A percentile compares a stretch with the other conserved stretches of the same genome.
Evolutionary conservation across 768 basidiomycete species (phyloP).

Genomic region (Mycena belliarum): DNA sequence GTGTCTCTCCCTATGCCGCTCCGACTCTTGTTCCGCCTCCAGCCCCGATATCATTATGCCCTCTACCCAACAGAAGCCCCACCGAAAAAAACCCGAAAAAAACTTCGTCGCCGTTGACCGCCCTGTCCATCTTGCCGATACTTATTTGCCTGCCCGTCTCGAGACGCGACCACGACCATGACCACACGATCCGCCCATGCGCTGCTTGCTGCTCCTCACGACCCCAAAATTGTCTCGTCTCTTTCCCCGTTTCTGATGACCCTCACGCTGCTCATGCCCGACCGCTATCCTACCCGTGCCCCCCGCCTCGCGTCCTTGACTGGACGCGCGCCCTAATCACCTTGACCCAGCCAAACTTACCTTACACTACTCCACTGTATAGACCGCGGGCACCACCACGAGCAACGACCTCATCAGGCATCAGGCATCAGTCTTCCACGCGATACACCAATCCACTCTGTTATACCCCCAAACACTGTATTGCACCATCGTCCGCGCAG

Average conservation of each 20-base stretch:
- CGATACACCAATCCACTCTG: constrained; percentile 34
- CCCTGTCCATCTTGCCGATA: constrained; percentile 15
- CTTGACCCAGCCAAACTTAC: constrained; percentile 17
- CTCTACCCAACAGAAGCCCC: constrained; percentile 10
- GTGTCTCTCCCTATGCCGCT: not conserved
- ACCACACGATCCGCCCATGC: constrained; percentile 24
- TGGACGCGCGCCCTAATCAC: constrained; percentile 19
- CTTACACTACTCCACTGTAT: constrained; percentile 13
- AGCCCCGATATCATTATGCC: not conserved
- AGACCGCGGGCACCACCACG: constrained; percentile 19
- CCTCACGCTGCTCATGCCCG: constrained; percentile 43
- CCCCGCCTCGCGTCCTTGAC: constrained; percentile 24
- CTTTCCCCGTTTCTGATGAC: constrained; percentile 38
- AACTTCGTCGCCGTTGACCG: constrained; percentile 22
- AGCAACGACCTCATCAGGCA: constrained; percentile 27
- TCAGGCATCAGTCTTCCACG: constrained; percentile 17
- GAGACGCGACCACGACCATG: constrained; percentile 21
- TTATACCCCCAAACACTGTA: constrained; percentile 26
- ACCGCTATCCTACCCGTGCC: constrained; percentile 26
- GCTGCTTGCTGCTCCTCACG: constrained; percentile 64
- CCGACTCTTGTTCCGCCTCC: not conserved
- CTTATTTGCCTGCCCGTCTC: constrained; percentile 13
- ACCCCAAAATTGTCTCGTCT: constrained; percentile 51
- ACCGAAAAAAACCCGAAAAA: constrained; percentile 14
- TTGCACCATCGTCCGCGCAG: constrained; percentile 31